A percentile compares a stretch with the other conserved stretches of the same genome.
phyloP scores from a whole-genome alignment of 2,329 filamentous ascomycete species.

The Ophiocordyceps unilateralis region DNA sequence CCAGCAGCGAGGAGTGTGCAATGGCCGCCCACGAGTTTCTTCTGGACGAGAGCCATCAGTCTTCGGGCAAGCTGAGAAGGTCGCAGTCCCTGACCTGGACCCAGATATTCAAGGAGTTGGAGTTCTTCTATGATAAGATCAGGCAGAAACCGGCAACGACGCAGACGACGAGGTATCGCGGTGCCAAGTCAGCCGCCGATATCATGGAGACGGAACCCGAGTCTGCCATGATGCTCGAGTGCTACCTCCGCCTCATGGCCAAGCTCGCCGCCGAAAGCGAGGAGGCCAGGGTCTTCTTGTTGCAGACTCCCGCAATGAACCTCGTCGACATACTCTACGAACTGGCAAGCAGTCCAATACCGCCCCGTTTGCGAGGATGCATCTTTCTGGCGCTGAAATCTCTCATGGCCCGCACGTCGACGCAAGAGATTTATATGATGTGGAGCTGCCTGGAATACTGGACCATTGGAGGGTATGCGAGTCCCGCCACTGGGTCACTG shows the following conservation, averaged over 20 bases:
- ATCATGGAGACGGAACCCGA: slow-evolving; percentile 74
- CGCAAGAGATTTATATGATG: slow-evolving; percentile 50
- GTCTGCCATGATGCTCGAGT: slow-evolving; percentile 90
- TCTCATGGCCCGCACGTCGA: slow-evolving; percentile 57
- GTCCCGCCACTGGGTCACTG: slow-evolving; percentile 15
- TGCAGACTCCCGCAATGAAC: slow-evolving; percentile 46
- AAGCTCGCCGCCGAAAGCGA: slow-evolving; percentile 64
- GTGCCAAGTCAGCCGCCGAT: slow-evolving; percentile 43
- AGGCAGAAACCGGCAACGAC: slow-evolving; percentile 46
- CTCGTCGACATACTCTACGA: slow-evolving; percentile 61
- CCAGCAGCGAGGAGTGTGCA: slow-evolving; percentile 67
- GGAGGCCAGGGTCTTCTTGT: slow-evolving; percentile 54
- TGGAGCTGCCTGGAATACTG: slow-evolving; percentile 72
- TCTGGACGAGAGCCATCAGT: slow-evolving; percentile 62
- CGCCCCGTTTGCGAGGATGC: slow-evolving; percentile 62
- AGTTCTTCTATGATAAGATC: slow-evolving; percentile 66
- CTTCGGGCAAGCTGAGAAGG: slow-evolving; percentile 62
- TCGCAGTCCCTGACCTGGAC: slow-evolving; percentile 79
- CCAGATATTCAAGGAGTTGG: slow-evolving; percentile 81
- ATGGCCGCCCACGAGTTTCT: slow-evolving; percentile 77
- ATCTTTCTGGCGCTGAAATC: slow-evolving; percentile 65
- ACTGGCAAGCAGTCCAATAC: slow-evolving; percentile 60
- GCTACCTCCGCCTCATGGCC: slow-evolving; percentile 74
- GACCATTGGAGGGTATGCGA: slow-evolving; percentile 44
- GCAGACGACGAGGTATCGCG: slow-evolving; percentile 26